Conservation (phyloP, 2,329 filamentous ascomycete genomes). For the Cladophialophora exuberans region DNA sequence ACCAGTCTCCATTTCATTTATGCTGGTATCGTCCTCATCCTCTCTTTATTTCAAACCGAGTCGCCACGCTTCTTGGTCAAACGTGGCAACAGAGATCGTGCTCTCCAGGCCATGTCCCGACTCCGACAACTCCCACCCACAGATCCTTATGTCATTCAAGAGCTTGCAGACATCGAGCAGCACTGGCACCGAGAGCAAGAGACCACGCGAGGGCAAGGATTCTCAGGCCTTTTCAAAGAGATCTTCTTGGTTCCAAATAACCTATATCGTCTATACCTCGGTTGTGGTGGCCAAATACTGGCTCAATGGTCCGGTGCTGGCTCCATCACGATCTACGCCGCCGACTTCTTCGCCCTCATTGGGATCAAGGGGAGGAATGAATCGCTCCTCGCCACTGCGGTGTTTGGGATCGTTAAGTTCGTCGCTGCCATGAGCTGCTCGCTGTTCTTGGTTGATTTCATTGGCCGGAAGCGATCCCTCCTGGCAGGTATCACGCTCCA, state of each 20-base stretch:
- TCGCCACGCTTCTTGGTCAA: constrained; percentile 74
- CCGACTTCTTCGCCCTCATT: constrained; percentile 72
- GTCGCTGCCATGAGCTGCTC: constrained; percentile 68
- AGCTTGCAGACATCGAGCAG: constrained; percentile 66
- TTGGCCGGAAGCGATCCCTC: constrained; percentile 68
- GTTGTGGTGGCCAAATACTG: constrained; percentile 69
- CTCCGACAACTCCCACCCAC: constrained; percentile 63
- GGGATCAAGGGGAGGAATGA: constrained; percentile 70
- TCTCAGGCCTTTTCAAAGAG: constrained; percentile 54
- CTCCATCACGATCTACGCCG: constrained; percentile 76
- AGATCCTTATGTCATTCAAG: constrained; percentile 64
- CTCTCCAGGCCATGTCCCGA: constrained; percentile 51
- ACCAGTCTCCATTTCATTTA: constrained; percentile 79
- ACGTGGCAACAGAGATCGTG: constrained; percentile 58
- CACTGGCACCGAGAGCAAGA: constrained; percentile 73
- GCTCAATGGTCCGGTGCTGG: constrained; percentile 74
- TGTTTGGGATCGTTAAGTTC: constrained; percentile 69
- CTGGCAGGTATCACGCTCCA: constrained; percentile 50
- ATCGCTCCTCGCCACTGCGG: constrained; percentile 63
- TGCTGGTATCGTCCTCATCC: constrained; percentile 68
- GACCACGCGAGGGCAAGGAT: constrained; percentile 67
- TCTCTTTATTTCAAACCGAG: constrained; percentile 71
- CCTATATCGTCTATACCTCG: constrained; percentile 71
- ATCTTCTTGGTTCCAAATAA: constrained; percentile 56
- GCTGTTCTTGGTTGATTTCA: constrained; percentile 76